Conservation (phyloP, 371 early-diverging fungal species). For the Lichtheimia ornata region DNA sequence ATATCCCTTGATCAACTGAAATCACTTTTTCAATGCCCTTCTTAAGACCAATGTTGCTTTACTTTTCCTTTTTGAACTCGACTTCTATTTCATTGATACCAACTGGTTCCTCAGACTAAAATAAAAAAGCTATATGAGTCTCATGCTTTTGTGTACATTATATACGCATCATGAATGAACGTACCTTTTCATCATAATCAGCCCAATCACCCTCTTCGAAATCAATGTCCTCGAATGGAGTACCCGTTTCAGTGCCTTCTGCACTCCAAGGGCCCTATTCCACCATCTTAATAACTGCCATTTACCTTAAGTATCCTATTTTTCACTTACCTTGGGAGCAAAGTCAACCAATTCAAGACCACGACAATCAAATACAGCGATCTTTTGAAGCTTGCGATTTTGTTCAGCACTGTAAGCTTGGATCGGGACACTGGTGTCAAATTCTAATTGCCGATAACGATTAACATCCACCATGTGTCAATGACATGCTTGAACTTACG, state of each 20-base stretch:
- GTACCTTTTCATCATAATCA: slow-evolving; percentile 29
- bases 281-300: not conserved
- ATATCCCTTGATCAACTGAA: slow-evolving; percentile 1
- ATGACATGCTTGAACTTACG: slow-evolving; percentile 41
- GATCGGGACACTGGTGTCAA: slow-evolving; percentile 55
- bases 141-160: not conserved
- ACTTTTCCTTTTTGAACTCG: slow-evolving; percentile 25
- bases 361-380: slow-evolving; percentile 81
- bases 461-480: not conserved
- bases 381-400: slow-evolving; percentile 61
- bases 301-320: not conserved
- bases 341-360: slow-evolving; percentile 86
- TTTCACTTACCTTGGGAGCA: slow-evolving; percentile 64
- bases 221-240: slow-evolving; percentile 79
- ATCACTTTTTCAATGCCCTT: not conserved
- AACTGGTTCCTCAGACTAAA: slow-evolving; percentile 26
- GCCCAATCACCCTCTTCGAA: slow-evolving; percentile 67
- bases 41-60: not conserved
- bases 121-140: not conserved
- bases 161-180: no score
- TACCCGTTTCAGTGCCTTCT: slow-evolving; percentile 72
- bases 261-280: slow-evolving; percentile 72
- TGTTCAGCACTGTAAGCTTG: slow-evolving; percentile 65
- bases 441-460: slow-evolving; percentile 39
- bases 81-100: slow-evolving; percentile 26